Conservation (phyloP, 208 protist genomes). For the Trypanosoma cruzi region DNA sequence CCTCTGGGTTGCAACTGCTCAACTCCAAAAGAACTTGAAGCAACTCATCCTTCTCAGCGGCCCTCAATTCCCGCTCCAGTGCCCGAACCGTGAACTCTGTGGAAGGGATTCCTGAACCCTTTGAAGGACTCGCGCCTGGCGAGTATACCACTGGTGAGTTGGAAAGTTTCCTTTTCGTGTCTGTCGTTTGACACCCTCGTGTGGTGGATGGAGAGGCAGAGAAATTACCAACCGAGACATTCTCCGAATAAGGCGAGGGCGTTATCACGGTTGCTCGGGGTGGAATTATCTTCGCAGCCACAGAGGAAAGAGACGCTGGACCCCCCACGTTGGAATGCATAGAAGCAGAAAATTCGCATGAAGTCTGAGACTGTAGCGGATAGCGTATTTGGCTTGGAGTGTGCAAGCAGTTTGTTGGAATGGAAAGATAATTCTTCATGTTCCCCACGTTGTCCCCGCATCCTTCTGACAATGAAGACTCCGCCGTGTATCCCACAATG, state of each 20-base stretch:
- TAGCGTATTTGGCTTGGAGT: neutral
- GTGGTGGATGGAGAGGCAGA: slow-evolving; percentile 5
- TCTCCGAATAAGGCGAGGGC: slow-evolving; percentile 19
- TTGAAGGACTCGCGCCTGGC: neutral
- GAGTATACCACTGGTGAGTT: neutral
- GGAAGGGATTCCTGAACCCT: neutral
- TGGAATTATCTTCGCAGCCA: neutral
- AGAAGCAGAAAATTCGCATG: neutral
- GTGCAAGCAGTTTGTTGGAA: neutral
- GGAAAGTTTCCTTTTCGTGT: slow-evolving; percentile 6
- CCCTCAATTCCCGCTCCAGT: slow-evolving; percentile 58
- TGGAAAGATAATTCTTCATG: neutral
- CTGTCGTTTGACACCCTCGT: slow-evolving; percentile 20
- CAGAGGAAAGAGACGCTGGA: neutral
- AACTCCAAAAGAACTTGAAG: slow-evolving; percentile 76
- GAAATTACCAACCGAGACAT: slow-evolving; percentile 11
- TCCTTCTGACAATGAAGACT: neutral
- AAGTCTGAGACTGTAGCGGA: neutral
- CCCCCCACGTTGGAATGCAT: neutral
- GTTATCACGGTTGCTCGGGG: neutral
- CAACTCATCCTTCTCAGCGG: slow-evolving; percentile 60
- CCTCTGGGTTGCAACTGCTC: slow-evolving; percentile 60
- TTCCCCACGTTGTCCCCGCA: neutral
- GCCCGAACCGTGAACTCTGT: slow-evolving; percentile 25
- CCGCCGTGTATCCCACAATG: neutral